These are phyloP conservation scores for Gossypium turneri DNA, from an alignment of 345 rosid species.

Conservation along the genomic window DNA sequence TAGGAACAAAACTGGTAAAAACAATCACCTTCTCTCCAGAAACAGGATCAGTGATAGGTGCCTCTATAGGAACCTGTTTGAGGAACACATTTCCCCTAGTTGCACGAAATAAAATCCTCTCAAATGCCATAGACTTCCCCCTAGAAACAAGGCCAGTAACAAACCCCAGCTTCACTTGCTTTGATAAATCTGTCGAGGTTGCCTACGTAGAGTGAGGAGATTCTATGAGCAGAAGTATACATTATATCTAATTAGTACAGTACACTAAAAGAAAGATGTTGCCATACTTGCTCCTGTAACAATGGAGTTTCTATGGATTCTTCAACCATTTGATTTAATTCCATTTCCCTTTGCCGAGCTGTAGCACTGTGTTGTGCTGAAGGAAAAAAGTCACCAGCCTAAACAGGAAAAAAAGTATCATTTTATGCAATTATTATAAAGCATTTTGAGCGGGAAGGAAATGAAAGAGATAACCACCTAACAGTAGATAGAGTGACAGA, in stretches of 20 bases:
- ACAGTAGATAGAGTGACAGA: not conserved
- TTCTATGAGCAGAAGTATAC: slow-evolving; percentile 1
- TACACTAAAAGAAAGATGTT: slow-evolving; percentile 8
- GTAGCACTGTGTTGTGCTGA: slow-evolving; percentile 69
- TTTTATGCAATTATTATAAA: not conserved
- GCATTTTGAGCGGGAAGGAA: not conserved
- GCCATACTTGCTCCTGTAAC: slow-evolving; percentile 54
- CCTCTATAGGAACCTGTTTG: slow-evolving; percentile 65
- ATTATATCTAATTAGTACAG: not conserved
- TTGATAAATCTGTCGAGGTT: slow-evolving; percentile 54
- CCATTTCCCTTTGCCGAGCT: slow-evolving; percentile 68
- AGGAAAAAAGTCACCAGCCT: slow-evolving; percentile 87
- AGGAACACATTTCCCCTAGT: slow-evolving; percentile 88
- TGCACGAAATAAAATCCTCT: slow-evolving; percentile 95
- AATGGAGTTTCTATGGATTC: slow-evolving; percentile 74
- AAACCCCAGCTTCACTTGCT: slow-evolving; percentile 91
- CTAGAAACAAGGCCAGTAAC: slow-evolving; percentile 86
- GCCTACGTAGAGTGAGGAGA: slow-evolving; percentile 38
- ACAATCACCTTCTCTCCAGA: slow-evolving; percentile 80
- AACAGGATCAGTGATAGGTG: slow-evolving; percentile 74
- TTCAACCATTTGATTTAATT: slow-evolving; percentile 48
- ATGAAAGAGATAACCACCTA: not conserved
- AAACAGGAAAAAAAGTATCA: slow-evolving; percentile 6
- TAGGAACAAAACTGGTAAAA: not conserved
- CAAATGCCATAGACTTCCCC: slow-evolving; percentile 83